A percentile compares a stretch with the other conserved stretches of the same genome.
These are phyloP conservation scores for Annulohypoxylon stygium DNA, from an alignment of 495 filamentous ascomycete species.

Conservation along the genomic window DNA sequence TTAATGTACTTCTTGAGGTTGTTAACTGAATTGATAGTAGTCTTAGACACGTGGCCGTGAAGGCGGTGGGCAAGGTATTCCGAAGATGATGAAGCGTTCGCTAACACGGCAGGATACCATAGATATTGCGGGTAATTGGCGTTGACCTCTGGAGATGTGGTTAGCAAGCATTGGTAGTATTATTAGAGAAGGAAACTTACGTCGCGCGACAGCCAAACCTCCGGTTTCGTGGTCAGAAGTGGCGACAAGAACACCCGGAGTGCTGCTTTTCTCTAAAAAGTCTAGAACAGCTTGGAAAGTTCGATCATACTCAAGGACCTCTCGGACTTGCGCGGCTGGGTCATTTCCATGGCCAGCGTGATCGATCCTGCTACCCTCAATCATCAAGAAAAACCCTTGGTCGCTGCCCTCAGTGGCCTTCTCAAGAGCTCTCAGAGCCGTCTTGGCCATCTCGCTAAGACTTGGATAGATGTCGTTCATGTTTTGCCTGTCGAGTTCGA, in stretches of 20 bases:
- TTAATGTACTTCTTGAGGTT: constrained; percentile 70
- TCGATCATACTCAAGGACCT: constrained; percentile 92
- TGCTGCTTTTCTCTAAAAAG: constrained; percentile 80
- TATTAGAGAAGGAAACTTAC: constrained; percentile 56
- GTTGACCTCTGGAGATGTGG: constrained; percentile 48
- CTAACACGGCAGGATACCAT: constrained; percentile 87
- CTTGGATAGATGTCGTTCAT: constrained; percentile 86
- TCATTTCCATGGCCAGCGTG: constrained; percentile 97
- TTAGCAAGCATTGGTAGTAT: constrained; percentile 30
- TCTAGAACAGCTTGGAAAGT: constrained; percentile 85
- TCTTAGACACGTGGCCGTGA: constrained; percentile 62
- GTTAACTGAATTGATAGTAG: constrained; percentile 49
- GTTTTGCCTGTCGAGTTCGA: constrained; percentile 86
- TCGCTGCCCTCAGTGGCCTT: constrained; percentile 88
- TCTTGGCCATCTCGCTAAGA: constrained; percentile 89
- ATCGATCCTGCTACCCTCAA: constrained; percentile 95
- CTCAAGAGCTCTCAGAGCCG: constrained; percentile 81
- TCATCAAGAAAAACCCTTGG: constrained; percentile 98
- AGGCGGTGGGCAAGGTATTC: constrained; percentile 75
- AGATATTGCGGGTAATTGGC: constrained; percentile 70
- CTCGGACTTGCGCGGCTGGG: constrained; percentile 93
- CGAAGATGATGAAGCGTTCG: constrained; percentile 82
- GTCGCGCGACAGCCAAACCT: constrained; percentile 82
- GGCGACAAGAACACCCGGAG: constrained; percentile 82
- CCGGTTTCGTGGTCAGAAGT: constrained; percentile 98